phyloP scores from a whole-genome alignment of 2,329 filamentous ascomycete genomes.

The Ophiocordyceps camponoti-saundersi region DNA sequence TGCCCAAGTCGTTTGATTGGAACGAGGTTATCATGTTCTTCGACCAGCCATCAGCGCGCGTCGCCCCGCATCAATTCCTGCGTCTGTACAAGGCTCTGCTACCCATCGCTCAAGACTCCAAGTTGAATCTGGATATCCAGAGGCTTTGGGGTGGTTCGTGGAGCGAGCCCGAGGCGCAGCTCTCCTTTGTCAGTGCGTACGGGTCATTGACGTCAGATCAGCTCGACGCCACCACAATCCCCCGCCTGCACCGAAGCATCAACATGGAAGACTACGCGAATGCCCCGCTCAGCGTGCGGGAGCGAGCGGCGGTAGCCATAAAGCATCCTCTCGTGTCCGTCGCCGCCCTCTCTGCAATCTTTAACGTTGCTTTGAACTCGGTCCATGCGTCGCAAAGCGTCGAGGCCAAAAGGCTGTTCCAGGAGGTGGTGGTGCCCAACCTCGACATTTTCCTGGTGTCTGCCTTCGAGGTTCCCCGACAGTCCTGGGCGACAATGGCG shows the following conservation, averaged over 20 bases:
- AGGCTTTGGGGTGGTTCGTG: slow-evolving; percentile 80
- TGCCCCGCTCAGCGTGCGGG: slow-evolving; percentile 29
- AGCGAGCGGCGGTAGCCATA: slow-evolving; percentile 43
- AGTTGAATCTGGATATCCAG: slow-evolving; percentile 57
- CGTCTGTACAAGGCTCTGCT: slow-evolving; percentile 65
- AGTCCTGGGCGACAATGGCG: slow-evolving; percentile 57
- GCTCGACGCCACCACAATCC: slow-evolving; percentile 73
- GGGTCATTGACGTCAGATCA: slow-evolving; percentile 58
- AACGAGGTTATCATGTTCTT: slow-evolving; percentile 61
- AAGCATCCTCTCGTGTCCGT: slow-evolving; percentile 80
- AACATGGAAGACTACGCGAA: slow-evolving; percentile 38
- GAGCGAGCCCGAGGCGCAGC: slow-evolving; percentile 70
- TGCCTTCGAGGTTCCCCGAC: slow-evolving; percentile 56
- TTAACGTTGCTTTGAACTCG: slow-evolving; percentile 46
- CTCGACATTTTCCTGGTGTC: slow-evolving; percentile 66
- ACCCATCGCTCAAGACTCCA: slow-evolving; percentile 44
- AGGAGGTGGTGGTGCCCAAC: slow-evolving; percentile 53
- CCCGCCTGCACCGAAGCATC: slow-evolving; percentile 64
- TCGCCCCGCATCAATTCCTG: slow-evolving; percentile 68
- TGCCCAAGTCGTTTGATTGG: slow-evolving; percentile 51
- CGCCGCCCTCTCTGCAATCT: slow-evolving; percentile 58
- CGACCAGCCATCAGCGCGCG: slow-evolving; percentile 59
- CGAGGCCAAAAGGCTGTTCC: slow-evolving; percentile 48
- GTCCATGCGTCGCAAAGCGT: slow-evolving; percentile 42
- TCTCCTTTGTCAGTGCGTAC: slow-evolving; percentile 88